Evolutionary conservation across 352 stramenopile species (phyloP).

Genomic region (Globisporangium middletonii): DNA sequence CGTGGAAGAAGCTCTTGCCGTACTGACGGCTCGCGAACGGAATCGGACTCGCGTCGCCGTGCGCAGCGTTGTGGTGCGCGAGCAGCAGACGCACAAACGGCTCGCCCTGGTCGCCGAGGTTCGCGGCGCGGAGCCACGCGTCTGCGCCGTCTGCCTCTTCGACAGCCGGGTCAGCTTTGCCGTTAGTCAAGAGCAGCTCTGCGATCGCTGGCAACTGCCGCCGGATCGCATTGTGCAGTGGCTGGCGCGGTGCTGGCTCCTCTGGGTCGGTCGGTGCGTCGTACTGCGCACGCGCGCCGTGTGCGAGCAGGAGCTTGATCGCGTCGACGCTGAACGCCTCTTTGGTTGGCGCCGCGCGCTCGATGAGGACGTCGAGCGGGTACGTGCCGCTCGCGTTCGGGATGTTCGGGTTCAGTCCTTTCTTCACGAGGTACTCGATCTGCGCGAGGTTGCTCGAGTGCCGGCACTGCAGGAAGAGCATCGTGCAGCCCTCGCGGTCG

Average conservation of each 20-base stretch:
- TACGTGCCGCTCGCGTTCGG: conserved; percentile 51
- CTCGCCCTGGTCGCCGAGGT: conserved; percentile 25
- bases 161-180: conserved; percentile 28
- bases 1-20: conserved; percentile 66
- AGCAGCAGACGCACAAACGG: conserved; percentile 47
- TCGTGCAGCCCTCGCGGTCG: conserved; percentile 66
- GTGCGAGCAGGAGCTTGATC: conserved; percentile 43
- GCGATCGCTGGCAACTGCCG: conserved; percentile 24
- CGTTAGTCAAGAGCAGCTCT: conserved; percentile 24
- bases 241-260: conserved; percentile 49
- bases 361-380: conserved; percentile 53
- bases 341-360: conserved; percentile 15
- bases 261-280: conserved; percentile 23
- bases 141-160: conserved; percentile 37
- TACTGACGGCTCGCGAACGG: conserved; percentile 11
- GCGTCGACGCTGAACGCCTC: conserved; percentile 38
- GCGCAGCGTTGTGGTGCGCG: conserved; percentile 29
- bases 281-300: conserved; percentile 40
- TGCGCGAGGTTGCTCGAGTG: conserved; percentile 55
- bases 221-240: conserved; percentile 49
- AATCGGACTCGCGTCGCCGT: conserved; percentile 30
- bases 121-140: conserved; percentile 52
- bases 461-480: conserved; percentile 79
- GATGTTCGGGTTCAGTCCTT: conserved; percentile 68
- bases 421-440: conserved; percentile 62